Conservation (phyloP, 1,139 yeast genomes). For the Kluyveromyces sp. region DNA sequence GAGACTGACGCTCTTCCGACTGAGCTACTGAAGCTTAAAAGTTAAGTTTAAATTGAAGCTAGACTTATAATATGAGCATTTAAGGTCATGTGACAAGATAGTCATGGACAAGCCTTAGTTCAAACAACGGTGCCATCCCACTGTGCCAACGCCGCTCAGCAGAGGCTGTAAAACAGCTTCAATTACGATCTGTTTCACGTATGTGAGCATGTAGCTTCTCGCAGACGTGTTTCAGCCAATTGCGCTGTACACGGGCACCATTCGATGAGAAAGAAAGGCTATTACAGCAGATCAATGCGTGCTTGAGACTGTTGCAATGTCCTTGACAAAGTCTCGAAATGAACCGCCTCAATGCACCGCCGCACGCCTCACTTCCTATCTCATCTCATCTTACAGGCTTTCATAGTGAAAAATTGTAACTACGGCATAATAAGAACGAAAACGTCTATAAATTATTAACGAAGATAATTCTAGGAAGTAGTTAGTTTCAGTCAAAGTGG, state of each 20-base stretch:
- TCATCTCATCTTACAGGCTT: neutral
- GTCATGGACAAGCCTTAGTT: neutral
- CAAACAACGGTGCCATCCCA: neutral
- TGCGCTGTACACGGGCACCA: too few relatives aligned
- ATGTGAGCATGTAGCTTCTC: too few relatives aligned
- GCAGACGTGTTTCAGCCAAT: too few relatives aligned
- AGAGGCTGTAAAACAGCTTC: too few relatives aligned
- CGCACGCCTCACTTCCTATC: too few relatives aligned
- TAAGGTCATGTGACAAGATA: neutral
- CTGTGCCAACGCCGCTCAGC: too few relatives aligned
- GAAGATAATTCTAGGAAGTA: neutral
- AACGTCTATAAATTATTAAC: neutral
- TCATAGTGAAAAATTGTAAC: neutral
- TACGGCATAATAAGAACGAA: neutral
- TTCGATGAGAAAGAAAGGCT: too few relatives aligned
- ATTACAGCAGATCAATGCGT: too few relatives aligned
- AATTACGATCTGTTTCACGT: too few relatives aligned
- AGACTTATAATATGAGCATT: neutral
- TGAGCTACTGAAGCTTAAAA: slow-evolving; percentile 36
- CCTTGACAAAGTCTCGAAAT: too few relatives aligned
- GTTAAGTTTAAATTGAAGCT: neutral
- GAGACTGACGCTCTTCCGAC: slow-evolving; percentile 45
- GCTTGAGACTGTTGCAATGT: too few relatives aligned
- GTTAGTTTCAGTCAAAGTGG: slow-evolving; percentile 1
- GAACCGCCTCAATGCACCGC: too few relatives aligned